These are phyloP conservation scores for Hymenoscyphus infarciens DNA, from an alignment of 2,329 filamentous ascomycete species.

Conservation along the genomic window DNA sequence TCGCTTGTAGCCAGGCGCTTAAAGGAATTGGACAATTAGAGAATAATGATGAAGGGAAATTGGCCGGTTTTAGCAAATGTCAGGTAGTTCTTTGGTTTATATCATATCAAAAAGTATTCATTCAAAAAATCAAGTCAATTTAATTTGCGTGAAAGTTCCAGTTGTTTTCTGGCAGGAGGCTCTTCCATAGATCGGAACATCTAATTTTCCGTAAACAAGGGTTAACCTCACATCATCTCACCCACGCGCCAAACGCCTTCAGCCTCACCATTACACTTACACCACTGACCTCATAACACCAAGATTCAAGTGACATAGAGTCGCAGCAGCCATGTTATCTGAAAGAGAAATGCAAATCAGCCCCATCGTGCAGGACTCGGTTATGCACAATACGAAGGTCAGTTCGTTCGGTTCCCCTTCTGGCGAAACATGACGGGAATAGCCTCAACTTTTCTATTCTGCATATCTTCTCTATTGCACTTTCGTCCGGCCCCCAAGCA, in stretches of 20 bases:
- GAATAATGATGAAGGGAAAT: too few species aligned
- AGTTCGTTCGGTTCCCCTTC: conserved; percentile 16
- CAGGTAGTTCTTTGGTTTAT: too few species aligned
- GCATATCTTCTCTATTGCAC: neutral
- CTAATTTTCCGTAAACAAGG: neutral
- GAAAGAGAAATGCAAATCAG: conserved; percentile 72
- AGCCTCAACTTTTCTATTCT: neutral
- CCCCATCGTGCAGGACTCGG: conserved; percentile 74
- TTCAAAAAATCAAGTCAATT: too few species aligned
- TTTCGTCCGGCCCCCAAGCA: neutral
- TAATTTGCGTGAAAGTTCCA: too few species aligned
- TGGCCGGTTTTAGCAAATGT: too few species aligned
- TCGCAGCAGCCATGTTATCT: conserved; percentile 53
- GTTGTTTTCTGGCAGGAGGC: neutral
- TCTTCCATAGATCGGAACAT: neutral
- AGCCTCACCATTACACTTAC: neutral
- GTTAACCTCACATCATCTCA: conserved; percentile 7
- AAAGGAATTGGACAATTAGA: neutral
- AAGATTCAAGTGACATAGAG: neutral
- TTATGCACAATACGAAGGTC: conserved; percentile 79
- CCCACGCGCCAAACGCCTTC: neutral
- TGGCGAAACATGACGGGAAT: neutral
- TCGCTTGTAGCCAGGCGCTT: neutral
- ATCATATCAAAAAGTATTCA: too few species aligned
- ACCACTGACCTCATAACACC: neutral